Conservation (phyloP, 345 rosid species). For the Sonneratia caseolaris region DNA sequence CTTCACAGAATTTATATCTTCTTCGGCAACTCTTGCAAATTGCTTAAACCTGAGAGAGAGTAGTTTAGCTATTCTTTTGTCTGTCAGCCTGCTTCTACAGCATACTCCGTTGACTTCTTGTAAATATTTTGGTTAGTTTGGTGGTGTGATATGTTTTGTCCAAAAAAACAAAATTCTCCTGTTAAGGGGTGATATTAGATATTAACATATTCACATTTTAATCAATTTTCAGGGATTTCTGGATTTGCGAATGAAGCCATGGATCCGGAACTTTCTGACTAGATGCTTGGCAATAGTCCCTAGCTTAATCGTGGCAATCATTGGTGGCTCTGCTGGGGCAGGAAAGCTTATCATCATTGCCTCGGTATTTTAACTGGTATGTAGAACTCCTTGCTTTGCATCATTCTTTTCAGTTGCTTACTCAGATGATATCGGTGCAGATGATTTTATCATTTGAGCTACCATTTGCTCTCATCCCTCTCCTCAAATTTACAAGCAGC, state of each 20-base stretch:
- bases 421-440: conserved; percentile 21
- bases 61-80: no score
- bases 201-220: neutral
- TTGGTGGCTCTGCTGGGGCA: conserved; percentile 90
- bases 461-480: conserved; percentile 84
- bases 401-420: neutral
- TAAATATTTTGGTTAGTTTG: no score
- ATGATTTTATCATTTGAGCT: conserved; percentile 95
- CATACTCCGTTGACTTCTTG: no score
- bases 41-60: no score
- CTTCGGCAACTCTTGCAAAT: no score
- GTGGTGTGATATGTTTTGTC: no score
- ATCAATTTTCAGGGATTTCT: conserved; percentile 51
- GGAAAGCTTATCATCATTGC: conserved; percentile 86
- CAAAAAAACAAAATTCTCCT: no score
- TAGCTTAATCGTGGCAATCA: conserved; percentile 76
- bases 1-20: no score
- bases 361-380: conserved; percentile 38
- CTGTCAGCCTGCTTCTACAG: no score
- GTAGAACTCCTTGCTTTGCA: neutral
- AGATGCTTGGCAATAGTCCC: conserved; percentile 89
- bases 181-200: no score
- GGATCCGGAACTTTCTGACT: conserved; percentile 79
- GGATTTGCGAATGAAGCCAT: conserved; percentile 61
- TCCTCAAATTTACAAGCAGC: conserved; percentile 92